These are phyloP conservation scores for Psidium friedrichsthalianum DNA, from an alignment of 345 rosid species.

Conservation along the genomic window DNA sequence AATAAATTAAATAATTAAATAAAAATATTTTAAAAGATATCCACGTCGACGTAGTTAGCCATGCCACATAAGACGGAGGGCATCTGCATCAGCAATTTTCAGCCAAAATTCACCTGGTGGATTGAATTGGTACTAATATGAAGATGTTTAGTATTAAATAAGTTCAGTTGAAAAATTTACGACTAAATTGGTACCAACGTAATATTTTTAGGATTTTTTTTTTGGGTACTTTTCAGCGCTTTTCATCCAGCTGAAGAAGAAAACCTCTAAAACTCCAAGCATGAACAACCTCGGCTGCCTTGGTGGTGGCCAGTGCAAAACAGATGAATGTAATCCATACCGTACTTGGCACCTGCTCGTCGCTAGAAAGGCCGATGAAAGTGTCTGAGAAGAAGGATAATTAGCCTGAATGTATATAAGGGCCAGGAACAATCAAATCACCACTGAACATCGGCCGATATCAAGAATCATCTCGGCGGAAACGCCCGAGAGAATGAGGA, in stretches of 20 bases:
- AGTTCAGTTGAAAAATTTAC: too few relatives aligned
- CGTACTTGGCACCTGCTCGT: background rate
- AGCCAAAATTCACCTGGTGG: fast-evolving
- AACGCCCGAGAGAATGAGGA: background rate
- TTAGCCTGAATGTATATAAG: background rate
- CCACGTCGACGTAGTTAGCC: too few relatives aligned
- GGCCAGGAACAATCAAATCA: background rate
- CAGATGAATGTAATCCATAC: background rate
- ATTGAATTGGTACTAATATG: too few relatives aligned
- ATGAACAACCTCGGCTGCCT: background rate
- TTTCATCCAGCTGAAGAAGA: background rate
- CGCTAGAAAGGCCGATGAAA: background rate
- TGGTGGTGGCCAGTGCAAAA: background rate
- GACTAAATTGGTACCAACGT: too few relatives aligned
- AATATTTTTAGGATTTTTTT: too few relatives aligned
- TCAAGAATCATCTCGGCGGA: background rate
- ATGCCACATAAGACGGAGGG: too few relatives aligned
- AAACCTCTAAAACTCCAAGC: background rate
- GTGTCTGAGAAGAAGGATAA: background rate
- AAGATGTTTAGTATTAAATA: too few relatives aligned
- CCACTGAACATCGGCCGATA: background rate
- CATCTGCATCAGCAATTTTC: too few relatives aligned
- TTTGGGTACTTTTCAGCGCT: background rate
- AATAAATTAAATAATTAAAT: too few relatives aligned
- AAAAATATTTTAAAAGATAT: too few relatives aligned